These are phyloP conservation scores for Hypseocharis bilobata DNA, from an alignment of 441 rosid species.

Conservation along the genomic window DNA sequence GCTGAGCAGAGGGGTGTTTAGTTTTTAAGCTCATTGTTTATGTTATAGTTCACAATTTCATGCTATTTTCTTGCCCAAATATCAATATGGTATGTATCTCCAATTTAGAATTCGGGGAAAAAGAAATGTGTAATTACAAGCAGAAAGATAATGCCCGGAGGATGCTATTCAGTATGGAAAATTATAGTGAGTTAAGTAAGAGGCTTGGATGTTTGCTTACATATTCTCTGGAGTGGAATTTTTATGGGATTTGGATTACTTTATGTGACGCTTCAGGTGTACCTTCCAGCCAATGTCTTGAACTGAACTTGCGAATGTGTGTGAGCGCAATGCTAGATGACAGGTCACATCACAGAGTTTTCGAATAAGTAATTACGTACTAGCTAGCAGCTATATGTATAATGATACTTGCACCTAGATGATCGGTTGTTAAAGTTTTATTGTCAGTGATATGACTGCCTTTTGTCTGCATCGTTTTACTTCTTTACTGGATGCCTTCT, in stretches of 20 bases:
- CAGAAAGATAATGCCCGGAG: background rate
- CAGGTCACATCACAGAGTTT: background rate
- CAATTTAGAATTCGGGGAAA: too few relatives aligned
- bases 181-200: too few relatives aligned
- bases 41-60: background rate
- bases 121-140: background rate
- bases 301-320: too few relatives aligned
- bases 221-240: background rate
- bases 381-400: background rate
- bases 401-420: too few relatives aligned
- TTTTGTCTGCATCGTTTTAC: too few relatives aligned
- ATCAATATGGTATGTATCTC: too few relatives aligned
- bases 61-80: too few relatives aligned
- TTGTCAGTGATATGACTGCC: background rate
- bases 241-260: too few relatives aligned
- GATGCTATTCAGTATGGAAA: background rate
- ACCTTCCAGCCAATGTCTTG: background rate
- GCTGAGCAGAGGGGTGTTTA: slow-evolving; percentile 10
- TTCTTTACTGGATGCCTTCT: too few relatives aligned
- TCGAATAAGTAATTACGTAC: background rate
- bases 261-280: background rate
- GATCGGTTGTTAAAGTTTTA: background rate
- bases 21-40: too few relatives aligned
- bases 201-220: background rate
- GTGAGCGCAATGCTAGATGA: background rate